Evolutionary conservation across 1,139 yeast species (phyloP).

Genomic region (Candida labiduridarum): DNA sequence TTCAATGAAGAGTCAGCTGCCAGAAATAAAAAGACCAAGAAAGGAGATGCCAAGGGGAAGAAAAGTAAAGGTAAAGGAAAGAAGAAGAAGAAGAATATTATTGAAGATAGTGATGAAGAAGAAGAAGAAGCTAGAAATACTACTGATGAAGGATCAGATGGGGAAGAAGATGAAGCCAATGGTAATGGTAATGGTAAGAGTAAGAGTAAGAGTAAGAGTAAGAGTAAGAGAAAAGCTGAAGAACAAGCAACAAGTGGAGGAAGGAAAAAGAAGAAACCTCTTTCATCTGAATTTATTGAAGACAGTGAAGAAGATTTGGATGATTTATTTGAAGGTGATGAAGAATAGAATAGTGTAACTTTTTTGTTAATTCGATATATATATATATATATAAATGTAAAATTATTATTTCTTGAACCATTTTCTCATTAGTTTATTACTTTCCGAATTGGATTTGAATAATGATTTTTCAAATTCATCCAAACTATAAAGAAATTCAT

Average conservation of each 20-base stretch:
- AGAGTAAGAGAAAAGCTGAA: slow-evolving; percentile 23
- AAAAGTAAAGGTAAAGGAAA: slow-evolving; percentile 20
- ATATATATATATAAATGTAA: slow-evolving; percentile 2
- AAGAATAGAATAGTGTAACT: slow-evolving; percentile 9
- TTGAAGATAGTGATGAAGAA: slow-evolving; percentile 33
- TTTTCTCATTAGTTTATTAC: slow-evolving; percentile 61
- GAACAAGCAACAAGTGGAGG: slow-evolving; percentile 14
- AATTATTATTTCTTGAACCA: slow-evolving; percentile 48
- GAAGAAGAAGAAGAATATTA: slow-evolving; percentile 17
- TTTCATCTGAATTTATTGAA: slow-evolving; percentile 51
- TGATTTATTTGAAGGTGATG: slow-evolving; percentile 21
- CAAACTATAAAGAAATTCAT: slow-evolving; percentile 60
- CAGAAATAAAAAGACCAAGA: slow-evolving; percentile 23
- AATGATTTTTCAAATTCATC: slow-evolving; percentile 75
- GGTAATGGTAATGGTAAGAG: slow-evolving; percentile 17
- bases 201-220: slow-evolving; percentile 15
- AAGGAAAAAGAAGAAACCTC: slow-evolving; percentile 33
- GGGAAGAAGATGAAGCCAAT: slow-evolving; percentile 12
- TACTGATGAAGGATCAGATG: slow-evolving; percentile 11
- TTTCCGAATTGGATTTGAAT: slow-evolving; percentile 60
- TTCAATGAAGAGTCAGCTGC: slow-evolving; percentile 30
- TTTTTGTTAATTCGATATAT: not conserved
- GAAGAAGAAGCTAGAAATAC: slow-evolving; percentile 20
- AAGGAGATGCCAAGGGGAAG: slow-evolving; percentile 14
- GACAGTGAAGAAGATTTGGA: slow-evolving; percentile 56